These are phyloP conservation scores for Vitellaria paradoxa DNA, from an alignment of 179 eudicot species.

Conservation along the genomic window DNA sequence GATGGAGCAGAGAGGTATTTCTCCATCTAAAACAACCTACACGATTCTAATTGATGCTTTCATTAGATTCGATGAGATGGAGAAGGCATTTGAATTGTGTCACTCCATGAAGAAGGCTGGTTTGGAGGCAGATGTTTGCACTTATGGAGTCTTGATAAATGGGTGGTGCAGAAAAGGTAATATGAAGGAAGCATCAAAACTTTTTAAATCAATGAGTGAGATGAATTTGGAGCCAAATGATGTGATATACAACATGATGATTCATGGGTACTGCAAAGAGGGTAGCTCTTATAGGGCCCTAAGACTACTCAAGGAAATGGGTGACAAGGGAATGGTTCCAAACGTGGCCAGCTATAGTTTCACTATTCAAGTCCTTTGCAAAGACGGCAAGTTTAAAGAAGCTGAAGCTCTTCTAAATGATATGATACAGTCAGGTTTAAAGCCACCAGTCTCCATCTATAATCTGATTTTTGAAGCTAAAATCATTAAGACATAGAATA, in stretches of 20 bases:
- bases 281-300: constrained; percentile 64
- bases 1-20: constrained; percentile 66
- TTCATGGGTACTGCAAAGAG: constrained; percentile 67
- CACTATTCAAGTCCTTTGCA: constrained; percentile 49
- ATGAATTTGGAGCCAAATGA: constrained; percentile 52
- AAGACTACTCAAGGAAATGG: constrained; percentile 57
- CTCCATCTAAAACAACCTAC: constrained; percentile 57
- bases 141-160: constrained; percentile 56
- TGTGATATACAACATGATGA: constrained; percentile 67
- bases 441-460: constrained; percentile 12
- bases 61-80: constrained; percentile 45
- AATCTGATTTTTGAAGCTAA: constrained; percentile 35
- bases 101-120: constrained; percentile 43
- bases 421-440: no score
- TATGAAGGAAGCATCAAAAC: constrained; percentile 64
- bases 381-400: constrained; percentile 59
- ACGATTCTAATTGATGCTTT: constrained; percentile 60
- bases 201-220: constrained; percentile 51
- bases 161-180: constrained; percentile 65
- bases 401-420: constrained; percentile 44
- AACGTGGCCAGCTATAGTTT: constrained; percentile 52
- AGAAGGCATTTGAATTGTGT: constrained; percentile 45
- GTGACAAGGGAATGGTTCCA: constrained; percentile 45
- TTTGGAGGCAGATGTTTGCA: constrained; percentile 45
- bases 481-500: constrained; percentile 7